Base-by-base conservation (phyloP, 352 stramenopile species). In the Pythium coloratum region DNA sequence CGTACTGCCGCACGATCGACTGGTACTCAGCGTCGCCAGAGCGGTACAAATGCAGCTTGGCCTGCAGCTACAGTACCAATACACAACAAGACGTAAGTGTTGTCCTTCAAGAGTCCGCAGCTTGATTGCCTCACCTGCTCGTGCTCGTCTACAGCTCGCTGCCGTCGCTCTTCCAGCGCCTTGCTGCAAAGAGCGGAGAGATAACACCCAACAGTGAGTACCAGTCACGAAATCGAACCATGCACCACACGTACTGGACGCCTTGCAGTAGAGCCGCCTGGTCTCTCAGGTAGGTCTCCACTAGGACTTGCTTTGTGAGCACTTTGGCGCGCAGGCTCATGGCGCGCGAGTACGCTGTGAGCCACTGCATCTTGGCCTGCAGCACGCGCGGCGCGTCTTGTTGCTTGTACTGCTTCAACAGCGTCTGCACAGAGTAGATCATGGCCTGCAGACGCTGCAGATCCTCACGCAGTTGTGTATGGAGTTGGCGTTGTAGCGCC, bases 1-100 rank as follows among this genome's bases (percentile, higher is more conserved):
- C 64, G 42, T 81, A 85, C 60, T 85, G 63, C 2, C 68, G 64
- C 24, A 65, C 68, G 36, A 85, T 78, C 13, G 67, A 59, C 16
- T 80, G 75, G 58, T 75, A 85, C 56, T 83, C 65, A 5, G 64
- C 13, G 44, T 82, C 71, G 3, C 66, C 62, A 28, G 44, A 71
- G 30, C 49, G 66, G 42, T 84, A 80, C 53, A 84, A 36, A 26
- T 80, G 62, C 3, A 80, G 63, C 55, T 77, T 80, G 50, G 70
- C 58, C 26, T 65, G 61, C 14, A 84, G 63, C 76, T 83, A 54
- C 42, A 59, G 13, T 12, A 51, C 6, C 34, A 55, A 54, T 44
- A 2, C 16, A 53, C n/a, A 14, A 38, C 4, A 24, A 44, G 20
- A 24, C 20, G 20, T 24, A 24, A 24, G 20, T 0, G 20, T 24